Conservation (phyloP, 306 rosid genomes). For the Quercus rubra region DNA sequence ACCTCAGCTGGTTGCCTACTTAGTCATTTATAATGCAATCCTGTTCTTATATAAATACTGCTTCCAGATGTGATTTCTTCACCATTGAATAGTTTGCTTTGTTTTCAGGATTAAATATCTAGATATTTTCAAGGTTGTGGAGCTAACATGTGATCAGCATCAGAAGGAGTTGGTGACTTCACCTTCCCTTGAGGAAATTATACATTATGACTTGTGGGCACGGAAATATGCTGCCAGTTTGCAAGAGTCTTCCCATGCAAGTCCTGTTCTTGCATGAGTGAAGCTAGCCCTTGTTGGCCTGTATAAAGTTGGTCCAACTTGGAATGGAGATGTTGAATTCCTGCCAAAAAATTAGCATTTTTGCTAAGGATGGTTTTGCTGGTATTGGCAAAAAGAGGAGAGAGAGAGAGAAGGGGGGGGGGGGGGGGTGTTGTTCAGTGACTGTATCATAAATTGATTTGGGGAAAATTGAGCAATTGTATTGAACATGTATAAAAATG, state of each 20-base stretch:
- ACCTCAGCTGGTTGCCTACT: neutral
- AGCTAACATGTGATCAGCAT: slow-evolving; percentile 86
- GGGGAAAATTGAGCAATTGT: neutral
- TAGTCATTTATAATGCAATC: neutral
- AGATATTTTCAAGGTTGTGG: slow-evolving; percentile 92
- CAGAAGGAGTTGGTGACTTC: slow-evolving; percentile 51
- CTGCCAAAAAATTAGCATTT: neutral
- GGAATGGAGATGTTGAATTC: neutral
- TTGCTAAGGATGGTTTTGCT: neutral
- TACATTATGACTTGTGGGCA: slow-evolving; percentile 91
- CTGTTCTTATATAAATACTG: neutral
- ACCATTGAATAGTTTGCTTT: neutral
- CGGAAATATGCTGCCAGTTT: slow-evolving; percentile 68
- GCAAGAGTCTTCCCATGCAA: slow-evolving; percentile 38
- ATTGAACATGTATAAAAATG: neutral
- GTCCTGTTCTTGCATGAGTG: slow-evolving; percentile 61
- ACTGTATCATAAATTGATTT: neutral
- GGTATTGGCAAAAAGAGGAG: no score
- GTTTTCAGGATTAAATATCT: slow-evolving; percentile 77
- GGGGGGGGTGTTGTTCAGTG: neutral
- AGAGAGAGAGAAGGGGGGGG: no score
- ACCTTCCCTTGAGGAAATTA: slow-evolving; percentile 91
- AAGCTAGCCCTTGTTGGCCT: neutral
- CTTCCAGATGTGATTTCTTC: neutral
- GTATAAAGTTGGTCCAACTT: neutral